Evolutionary conservation across 2,329 filamentous ascomycete genomes (phyloP).

Genomic region (Ascochyta clinopodiicola): DNA sequence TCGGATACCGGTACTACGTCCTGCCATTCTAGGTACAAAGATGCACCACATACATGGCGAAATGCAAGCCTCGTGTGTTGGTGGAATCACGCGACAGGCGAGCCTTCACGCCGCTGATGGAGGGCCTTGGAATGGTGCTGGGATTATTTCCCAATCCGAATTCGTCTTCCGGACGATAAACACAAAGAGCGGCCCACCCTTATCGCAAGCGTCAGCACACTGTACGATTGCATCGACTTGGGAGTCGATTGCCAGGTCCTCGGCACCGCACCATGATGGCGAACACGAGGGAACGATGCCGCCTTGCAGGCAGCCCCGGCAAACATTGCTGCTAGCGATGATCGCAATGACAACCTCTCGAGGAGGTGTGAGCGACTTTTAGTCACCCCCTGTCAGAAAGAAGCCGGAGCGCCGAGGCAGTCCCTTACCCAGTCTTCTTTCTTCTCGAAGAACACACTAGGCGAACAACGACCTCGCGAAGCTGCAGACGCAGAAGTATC

Average conservation of each 20-base stretch:
- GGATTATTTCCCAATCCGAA: conserved; percentile 1
- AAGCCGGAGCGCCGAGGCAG: neutral
- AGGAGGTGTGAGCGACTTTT: neutral
- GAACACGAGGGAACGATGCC: conserved; percentile 1
- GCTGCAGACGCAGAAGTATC: conserved; percentile 5
- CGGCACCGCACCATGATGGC: conserved; percentile 3
- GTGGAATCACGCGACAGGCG: neutral
- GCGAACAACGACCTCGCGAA: conserved; percentile 1
- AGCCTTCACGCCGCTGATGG: conserved; percentile 2
- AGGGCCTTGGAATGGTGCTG: neutral
- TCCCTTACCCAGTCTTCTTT: neutral
- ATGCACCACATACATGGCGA: conserved; percentile 1
- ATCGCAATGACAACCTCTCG: neutral
- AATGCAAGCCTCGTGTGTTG: conserved; percentile 10
- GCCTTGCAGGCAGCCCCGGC: neutral
- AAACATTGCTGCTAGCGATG: neutral
- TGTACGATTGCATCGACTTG: neutral
- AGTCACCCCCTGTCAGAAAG: neutral
- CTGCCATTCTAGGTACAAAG: conserved; percentile 4
- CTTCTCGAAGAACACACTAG: neutral
- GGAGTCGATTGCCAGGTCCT: neutral
- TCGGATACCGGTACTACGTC: conserved; percentile 1
- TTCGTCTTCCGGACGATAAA: conserved; percentile 1
- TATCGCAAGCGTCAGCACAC: conserved; percentile 12
- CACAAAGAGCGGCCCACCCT: conserved; percentile 14